phyloP scores from a whole-genome alignment of 2,329 filamentous ascomycete genomes.

The Botrytis medusae region DNA sequence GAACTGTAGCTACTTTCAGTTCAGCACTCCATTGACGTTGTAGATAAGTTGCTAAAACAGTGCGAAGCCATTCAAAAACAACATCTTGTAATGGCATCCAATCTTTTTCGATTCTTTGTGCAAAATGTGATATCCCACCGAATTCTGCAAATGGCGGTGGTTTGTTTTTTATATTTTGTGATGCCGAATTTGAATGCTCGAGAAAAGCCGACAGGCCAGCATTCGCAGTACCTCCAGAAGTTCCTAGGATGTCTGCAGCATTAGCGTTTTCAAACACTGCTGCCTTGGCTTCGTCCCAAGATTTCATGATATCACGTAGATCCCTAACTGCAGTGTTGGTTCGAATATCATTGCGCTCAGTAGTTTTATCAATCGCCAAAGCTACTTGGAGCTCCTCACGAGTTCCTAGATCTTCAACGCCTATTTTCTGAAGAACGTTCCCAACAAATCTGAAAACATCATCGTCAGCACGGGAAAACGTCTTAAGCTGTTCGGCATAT shows the following conservation, averaged over 20 bases:
- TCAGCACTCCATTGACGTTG: slow-evolving; percentile 57
- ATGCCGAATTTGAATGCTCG: slow-evolving; percentile 59
- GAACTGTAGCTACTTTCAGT: slow-evolving; percentile 57
- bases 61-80: slow-evolving; percentile 57
- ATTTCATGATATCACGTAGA: slow-evolving; percentile 41
- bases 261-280: slow-evolving; percentile 37
- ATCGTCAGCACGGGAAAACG: slow-evolving; percentile 35
- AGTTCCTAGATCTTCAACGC: slow-evolving; percentile 37
- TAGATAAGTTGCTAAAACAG: slow-evolving; percentile 52
- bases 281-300: slow-evolving; percentile 44
- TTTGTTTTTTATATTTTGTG: slow-evolving; percentile 50
- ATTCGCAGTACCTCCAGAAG: slow-evolving; percentile 36
- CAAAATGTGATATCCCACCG: slow-evolving; percentile 54
- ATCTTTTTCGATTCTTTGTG: slow-evolving; percentile 47
- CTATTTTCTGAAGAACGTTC: slow-evolving; percentile 34
- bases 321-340: slow-evolving; percentile 40
- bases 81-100: slow-evolving; percentile 59
- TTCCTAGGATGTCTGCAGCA: slow-evolving; percentile 39
- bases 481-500: slow-evolving; percentile 54
- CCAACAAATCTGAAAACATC: slow-evolving; percentile 37
- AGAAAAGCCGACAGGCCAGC: slow-evolving; percentile 59
- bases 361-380: slow-evolving; percentile 26
- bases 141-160: slow-evolving; percentile 51
- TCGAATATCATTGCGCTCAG: slow-evolving; percentile 28
- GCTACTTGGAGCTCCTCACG: slow-evolving; percentile 35